Conservation (phyloP, 257 asterid species). For the Solanum rostratum region DNA sequence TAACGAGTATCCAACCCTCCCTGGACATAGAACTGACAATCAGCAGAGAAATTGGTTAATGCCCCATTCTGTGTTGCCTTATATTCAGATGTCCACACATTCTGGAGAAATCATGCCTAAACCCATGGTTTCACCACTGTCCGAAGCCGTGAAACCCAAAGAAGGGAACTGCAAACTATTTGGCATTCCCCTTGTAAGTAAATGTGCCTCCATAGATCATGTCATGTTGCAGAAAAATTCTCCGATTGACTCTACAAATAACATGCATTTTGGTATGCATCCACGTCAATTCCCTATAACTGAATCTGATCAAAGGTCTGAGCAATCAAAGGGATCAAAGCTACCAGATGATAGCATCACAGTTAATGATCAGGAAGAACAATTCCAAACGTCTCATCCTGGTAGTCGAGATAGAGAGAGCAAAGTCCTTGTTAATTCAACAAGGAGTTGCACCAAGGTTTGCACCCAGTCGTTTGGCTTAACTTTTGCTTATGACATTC, state of each 20-base stretch:
- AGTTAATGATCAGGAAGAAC: constrained; percentile 48
- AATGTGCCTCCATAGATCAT: constrained; percentile 27
- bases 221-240: constrained; percentile 16
- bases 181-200: constrained; percentile 57
- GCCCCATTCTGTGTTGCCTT: constrained; percentile 58
- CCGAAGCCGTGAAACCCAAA: constrained; percentile 35
- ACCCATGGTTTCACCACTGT: constrained; percentile 23
- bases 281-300: constrained; percentile 26
- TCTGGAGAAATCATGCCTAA: constrained; percentile 44
- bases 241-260: constrained; percentile 17
- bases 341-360: constrained; percentile 31
- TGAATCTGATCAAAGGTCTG: constrained; percentile 40
- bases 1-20: constrained; percentile 34
- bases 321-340: constrained; percentile 49
- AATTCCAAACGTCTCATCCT: not conserved
- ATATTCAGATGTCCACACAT: constrained; percentile 41
- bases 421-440: constrained; percentile 45
- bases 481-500: not conserved
- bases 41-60: constrained; percentile 61
- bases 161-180: constrained; percentile 78
- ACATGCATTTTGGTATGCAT: constrained; percentile 18
- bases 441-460: constrained; percentile 98
- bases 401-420: constrained; percentile 37
- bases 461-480: not conserved
- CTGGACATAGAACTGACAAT: constrained; percentile 39